Percentiles rank a stretch among this genome's conserved stretches.
phyloP scores from a whole-genome alignment of 1,284 basidiomycete genomes.

The Coriolopsis trogii region DNA sequence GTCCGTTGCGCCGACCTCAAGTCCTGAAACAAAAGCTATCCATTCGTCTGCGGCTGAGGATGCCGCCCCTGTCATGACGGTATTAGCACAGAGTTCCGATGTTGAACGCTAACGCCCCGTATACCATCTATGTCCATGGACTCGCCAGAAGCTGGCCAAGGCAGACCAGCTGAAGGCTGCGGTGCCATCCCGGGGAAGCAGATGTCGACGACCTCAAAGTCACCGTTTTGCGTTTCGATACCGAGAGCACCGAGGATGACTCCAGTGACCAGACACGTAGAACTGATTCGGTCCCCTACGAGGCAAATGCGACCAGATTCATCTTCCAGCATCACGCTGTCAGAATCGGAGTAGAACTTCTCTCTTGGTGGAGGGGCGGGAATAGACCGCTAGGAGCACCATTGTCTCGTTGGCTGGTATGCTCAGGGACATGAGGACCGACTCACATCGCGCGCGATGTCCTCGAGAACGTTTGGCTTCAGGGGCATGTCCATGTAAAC shows the following conservation, averaged over 20 bases:
- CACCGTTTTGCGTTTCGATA: conserved; percentile 85
- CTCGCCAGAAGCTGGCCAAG: conserved; percentile 36
- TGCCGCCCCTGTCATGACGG: not conserved
- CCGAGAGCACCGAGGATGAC: conserved; percentile 91
- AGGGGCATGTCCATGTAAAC: conserved; percentile 98
- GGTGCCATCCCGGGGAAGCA: conserved; percentile 85
- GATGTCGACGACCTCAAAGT: conserved; percentile 94
- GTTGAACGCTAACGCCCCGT: not conserved
- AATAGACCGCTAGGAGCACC: conserved; percentile 75
- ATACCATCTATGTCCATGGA: conserved; percentile 48
- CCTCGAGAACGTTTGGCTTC: conserved; percentile 96
- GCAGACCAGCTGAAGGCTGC: conserved; percentile 38
- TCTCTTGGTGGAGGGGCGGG: conserved; percentile 76
- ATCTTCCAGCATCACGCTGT: conserved; percentile 91
- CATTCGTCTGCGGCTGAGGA: conserved; percentile 56
- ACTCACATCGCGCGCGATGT: conserved; percentile 90
- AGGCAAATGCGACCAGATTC: conserved; percentile 92
- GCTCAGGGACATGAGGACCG: not conserved
- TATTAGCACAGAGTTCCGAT: not conserved
- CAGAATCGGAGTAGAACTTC: conserved; percentile 80
- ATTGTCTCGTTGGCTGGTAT: too few species aligned
- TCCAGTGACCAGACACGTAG: conserved; percentile 79
- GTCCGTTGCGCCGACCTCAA: conserved; percentile 66
- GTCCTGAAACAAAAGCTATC: conserved; percentile 85
- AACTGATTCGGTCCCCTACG: conserved; percentile 69